Conservation (phyloP, 176 grass and related monocot genomes). For the Poa annua region DNA sequence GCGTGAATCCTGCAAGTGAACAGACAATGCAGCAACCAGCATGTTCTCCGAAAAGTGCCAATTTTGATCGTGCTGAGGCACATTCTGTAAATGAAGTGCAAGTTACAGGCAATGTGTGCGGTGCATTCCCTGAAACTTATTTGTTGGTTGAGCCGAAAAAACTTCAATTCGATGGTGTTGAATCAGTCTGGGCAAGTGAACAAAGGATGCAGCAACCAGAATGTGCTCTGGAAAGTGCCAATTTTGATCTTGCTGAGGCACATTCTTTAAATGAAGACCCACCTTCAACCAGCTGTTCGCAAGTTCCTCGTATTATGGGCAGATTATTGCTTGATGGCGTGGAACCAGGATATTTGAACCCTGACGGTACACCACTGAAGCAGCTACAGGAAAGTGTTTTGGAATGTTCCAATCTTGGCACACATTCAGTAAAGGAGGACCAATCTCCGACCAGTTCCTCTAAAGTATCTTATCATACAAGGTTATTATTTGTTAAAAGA, state of each 20-base stretch:
- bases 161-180: slow-evolving; percentile 53
- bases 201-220: slow-evolving; percentile 23
- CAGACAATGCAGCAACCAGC: slow-evolving; percentile 27
- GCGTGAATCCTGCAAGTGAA: slow-evolving; percentile 18
- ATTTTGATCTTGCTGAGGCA: slow-evolving; percentile 24
- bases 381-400: slow-evolving; percentile 18
- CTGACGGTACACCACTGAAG: slow-evolving; percentile 31
- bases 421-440: slow-evolving; percentile 35
- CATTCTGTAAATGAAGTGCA: slow-evolving; percentile 9
- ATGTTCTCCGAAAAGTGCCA: slow-evolving; percentile 21
- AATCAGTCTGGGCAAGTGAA: slow-evolving; percentile 33
- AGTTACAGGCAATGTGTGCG: slow-evolving; percentile 3
- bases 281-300: slow-evolving; percentile 34
- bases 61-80: slow-evolving; percentile 28
- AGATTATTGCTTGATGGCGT: slow-evolving; percentile 35
- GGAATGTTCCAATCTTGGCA: slow-evolving; percentile 19
- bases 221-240: slow-evolving; percentile 25
- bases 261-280: slow-evolving; percentile 39
- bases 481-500: slow-evolving; percentile 24
- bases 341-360: slow-evolving; percentile 25
- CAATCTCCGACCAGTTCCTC: slow-evolving; percentile 27
- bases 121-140: slow-evolving; percentile 34
- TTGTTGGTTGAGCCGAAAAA: slow-evolving; percentile 48
- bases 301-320: slow-evolving; percentile 20
- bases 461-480: slow-evolving; percentile 29